phyloP scores from a whole-genome alignment of 192 early-diverging fungal species.

The Backusella psychrophila region DNA sequence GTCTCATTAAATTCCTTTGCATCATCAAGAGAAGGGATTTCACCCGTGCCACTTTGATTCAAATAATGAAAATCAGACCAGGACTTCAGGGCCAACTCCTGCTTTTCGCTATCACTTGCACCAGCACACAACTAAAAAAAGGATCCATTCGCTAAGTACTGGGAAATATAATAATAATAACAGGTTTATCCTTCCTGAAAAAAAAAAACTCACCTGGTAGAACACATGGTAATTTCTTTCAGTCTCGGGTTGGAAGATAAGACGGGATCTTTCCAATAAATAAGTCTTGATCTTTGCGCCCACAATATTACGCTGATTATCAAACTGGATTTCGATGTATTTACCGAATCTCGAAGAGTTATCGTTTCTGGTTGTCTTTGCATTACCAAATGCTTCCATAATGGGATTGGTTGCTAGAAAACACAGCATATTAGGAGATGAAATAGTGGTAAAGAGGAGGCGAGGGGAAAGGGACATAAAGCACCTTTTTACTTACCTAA shows the following conservation, averaged over 20 bases:
- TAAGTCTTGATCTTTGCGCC: constrained; percentile 96
- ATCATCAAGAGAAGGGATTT: constrained; percentile 87
- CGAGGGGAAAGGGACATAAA: neutral
- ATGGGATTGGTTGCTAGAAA: constrained; percentile 91
- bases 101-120: constrained; percentile 75
- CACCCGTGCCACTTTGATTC: constrained; percentile 80
- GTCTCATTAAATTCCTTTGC: constrained; percentile 89
- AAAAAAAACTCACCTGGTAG: constrained; percentile 66
- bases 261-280: constrained; percentile 92
- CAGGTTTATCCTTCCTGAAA: neutral
- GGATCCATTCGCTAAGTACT: neutral
- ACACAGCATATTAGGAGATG: neutral
- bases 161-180: neutral
- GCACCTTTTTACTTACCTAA: constrained; percentile 40
- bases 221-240: constrained; percentile 99
- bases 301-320: constrained; percentile 78
- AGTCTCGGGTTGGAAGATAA: constrained; percentile 89
- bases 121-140: constrained; percentile 80
- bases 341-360: constrained; percentile 98
- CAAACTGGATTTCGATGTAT: constrained; percentile 96
- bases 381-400: constrained; percentile 99
- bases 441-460: neutral
- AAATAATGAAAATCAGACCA: constrained; percentile 84
- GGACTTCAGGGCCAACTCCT: constrained; percentile 71
- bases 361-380: constrained; percentile 99